Percentiles rank a stretch among this genome's conserved stretches.
phyloP scores from a whole-genome alignment of 805 yeast species.

The Ogataea polymorpha region DNA sequence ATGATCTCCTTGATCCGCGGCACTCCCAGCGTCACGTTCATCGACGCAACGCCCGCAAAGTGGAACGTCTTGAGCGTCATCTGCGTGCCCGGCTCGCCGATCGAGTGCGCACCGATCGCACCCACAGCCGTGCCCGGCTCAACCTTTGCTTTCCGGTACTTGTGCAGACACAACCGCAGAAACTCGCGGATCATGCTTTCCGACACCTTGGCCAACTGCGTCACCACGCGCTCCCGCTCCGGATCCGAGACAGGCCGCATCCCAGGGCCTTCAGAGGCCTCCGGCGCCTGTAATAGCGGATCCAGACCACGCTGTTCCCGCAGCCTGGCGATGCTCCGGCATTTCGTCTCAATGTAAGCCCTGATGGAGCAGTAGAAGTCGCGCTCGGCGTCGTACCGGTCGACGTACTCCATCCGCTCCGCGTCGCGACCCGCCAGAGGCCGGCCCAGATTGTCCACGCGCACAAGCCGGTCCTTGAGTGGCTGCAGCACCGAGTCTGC shows the following conservation, averaged over 20 bases:
- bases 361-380: constrained; percentile 76
- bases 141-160: constrained; percentile 85
- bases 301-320: constrained; percentile 51
- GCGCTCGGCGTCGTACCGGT: constrained; percentile 85
- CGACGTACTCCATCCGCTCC: constrained; percentile 71
- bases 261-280: too few species aligned
- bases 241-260: constrained; percentile 15
- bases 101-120: constrained; percentile 98
- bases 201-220: constrained; percentile 68
- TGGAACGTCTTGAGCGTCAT: constrained; percentile 81
- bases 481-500: constrained; percentile 59
- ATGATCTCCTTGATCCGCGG: constrained; percentile 99
- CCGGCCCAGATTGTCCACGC: constrained; percentile 74
- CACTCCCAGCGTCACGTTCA: constrained; percentile 98
- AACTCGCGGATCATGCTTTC: constrained; percentile 58
- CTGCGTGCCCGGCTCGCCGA: constrained; percentile 99
- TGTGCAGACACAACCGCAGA: constrained; percentile 70
- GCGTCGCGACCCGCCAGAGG: constrained; percentile 41
- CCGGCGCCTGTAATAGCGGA: constrained; percentile 37
- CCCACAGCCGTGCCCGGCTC: constrained; percentile 99
- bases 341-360: constrained; percentile 57
- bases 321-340: constrained; percentile 50
- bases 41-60: constrained; percentile 99
- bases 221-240: constrained; percentile 44
- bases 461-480: constrained; percentile 52